Percentiles rank a stretch among this genome's conserved stretches.
These are phyloP conservation scores for Brasilioporus rufonigricans DNA, from an alignment of 768 basidiomycete genomes.

Conservation along the genomic window DNA sequence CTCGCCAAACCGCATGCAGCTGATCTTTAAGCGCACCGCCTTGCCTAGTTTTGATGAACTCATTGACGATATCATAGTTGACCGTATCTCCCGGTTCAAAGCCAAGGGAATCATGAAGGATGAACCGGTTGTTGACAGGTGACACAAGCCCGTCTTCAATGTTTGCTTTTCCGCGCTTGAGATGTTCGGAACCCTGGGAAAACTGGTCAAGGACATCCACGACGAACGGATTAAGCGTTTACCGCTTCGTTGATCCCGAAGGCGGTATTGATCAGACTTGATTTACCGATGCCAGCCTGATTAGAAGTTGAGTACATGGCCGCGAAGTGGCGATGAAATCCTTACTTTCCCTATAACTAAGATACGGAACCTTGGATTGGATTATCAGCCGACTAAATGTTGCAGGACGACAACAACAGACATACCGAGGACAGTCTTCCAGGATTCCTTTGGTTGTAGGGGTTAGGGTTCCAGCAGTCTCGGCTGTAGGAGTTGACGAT, in stretches of 20 bases:
- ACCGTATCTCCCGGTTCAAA: neutral
- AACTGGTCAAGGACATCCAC: no score
- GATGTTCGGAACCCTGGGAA: neutral
- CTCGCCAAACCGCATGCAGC: constrained; percentile 2
- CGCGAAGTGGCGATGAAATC: no score
- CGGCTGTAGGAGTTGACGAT: no score
- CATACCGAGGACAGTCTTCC: no score
- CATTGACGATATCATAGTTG: no score
- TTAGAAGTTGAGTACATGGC: neutral
- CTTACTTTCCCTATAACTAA: constrained; percentile 1
- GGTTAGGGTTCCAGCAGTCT: no score
- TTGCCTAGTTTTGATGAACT: neutral
- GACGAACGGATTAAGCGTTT: no score
- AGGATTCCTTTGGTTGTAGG: no score
- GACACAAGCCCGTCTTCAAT: neutral
- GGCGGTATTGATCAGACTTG: no score
- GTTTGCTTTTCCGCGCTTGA: neutral
- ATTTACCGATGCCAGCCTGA: neutral
- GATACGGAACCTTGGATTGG: neutral
- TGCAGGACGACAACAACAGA: no score
- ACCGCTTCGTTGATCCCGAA: no score
- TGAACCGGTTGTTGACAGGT: neutral
- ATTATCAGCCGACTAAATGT: no score
- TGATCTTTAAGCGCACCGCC: neutral
- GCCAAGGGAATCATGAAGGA: constrained; percentile 1